These are phyloP conservation scores for Trametes cinnabarina DNA, from an alignment of 768 basidiomycete genomes.

Conservation along the genomic window DNA sequence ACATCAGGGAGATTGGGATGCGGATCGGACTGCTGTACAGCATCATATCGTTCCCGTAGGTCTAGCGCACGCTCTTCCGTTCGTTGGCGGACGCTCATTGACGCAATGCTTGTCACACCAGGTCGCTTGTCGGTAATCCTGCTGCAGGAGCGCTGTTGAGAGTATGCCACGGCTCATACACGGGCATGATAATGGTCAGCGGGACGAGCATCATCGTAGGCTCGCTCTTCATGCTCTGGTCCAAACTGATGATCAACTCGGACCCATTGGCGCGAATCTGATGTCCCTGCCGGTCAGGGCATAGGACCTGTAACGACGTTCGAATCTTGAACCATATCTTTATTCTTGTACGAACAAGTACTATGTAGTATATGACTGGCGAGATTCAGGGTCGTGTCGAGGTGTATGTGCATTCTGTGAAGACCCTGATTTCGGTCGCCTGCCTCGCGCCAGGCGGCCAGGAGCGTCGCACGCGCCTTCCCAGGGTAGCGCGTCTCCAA, in stretches of 20 bases:
- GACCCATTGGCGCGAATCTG: conserved; percentile 14
- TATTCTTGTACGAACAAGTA: not conserved
- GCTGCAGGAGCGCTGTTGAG: conserved; percentile 57
- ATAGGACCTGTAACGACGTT: too few species aligned
- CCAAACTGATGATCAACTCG: conserved; percentile 26
- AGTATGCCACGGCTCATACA: conserved; percentile 43
- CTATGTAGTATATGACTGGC: not conserved
- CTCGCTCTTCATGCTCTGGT: conserved; percentile 52
- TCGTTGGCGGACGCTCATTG: not conserved
- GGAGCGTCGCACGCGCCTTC: too few species aligned
- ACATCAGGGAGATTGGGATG: conserved; percentile 56
- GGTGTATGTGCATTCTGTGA: not conserved
- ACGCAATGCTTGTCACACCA: conserved; percentile 26
- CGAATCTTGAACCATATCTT: not conserved
- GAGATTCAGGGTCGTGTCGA: too few species aligned
- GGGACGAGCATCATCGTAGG: conserved; percentile 60
- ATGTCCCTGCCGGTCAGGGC: not conserved
- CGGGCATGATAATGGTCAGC: conserved; percentile 55
- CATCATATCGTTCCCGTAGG: conserved; percentile 68
- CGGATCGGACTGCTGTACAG: conserved; percentile 65
- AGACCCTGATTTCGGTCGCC: too few species aligned
- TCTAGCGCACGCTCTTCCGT: conserved; percentile 20
- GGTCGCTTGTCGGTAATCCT: conserved; percentile 63
- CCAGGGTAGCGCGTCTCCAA: too few species aligned
- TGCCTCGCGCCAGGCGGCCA: too few species aligned